A percentile compares a stretch with the other conserved stretches of the same genome.
Conservation (phyloP, 1,139 yeast genomes). For the Wickerhamiella infanticola region DNA sequence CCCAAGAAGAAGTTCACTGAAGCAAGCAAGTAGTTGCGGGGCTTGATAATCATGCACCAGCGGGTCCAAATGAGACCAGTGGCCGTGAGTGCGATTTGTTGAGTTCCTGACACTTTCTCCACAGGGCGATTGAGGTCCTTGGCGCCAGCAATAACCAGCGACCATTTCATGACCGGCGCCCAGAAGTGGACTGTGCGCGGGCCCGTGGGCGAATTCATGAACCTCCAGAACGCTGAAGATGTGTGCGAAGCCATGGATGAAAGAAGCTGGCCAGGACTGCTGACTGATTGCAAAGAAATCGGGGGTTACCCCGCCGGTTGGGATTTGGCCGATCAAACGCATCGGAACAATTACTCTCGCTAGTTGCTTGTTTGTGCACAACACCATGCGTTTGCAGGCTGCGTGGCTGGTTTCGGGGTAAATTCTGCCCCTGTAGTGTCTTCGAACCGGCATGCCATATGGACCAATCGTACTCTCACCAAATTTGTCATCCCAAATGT, state of each 20-base stretch:
- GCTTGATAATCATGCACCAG: constrained; percentile 90
- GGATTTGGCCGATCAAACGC: too few species aligned
- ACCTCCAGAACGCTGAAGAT: constrained; percentile 38
- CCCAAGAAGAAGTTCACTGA: constrained; percentile 91
- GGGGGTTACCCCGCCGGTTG: too few species aligned
- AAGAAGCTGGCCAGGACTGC: not conserved
- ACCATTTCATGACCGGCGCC: constrained; percentile 67
- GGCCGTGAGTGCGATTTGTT: constrained; percentile 74
- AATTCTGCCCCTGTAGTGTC: too few species aligned
- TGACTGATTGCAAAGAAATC: not conserved
- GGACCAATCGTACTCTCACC: not conserved
- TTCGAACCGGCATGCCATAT: not conserved
- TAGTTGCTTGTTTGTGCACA: too few species aligned
- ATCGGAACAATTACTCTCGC: too few species aligned
- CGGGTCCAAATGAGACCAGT: constrained; percentile 97
- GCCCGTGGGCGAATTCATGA: constrained; percentile 77
- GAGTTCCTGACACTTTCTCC: constrained; percentile 81
- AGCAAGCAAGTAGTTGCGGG: constrained; percentile 75
- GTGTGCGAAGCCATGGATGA: constrained; percentile 32
- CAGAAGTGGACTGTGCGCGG: constrained; percentile 93
- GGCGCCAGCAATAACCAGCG: constrained; percentile 78
- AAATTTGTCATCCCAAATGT: constrained; percentile 5
- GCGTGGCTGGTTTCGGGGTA: too few species aligned
- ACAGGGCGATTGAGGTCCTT: constrained; percentile 82
- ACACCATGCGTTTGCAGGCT: too few species aligned